These are phyloP conservation scores for Calonectria leucothoes DNA, from an alignment of 2,329 filamentous ascomycete genomes.

Conservation along the genomic window DNA sequence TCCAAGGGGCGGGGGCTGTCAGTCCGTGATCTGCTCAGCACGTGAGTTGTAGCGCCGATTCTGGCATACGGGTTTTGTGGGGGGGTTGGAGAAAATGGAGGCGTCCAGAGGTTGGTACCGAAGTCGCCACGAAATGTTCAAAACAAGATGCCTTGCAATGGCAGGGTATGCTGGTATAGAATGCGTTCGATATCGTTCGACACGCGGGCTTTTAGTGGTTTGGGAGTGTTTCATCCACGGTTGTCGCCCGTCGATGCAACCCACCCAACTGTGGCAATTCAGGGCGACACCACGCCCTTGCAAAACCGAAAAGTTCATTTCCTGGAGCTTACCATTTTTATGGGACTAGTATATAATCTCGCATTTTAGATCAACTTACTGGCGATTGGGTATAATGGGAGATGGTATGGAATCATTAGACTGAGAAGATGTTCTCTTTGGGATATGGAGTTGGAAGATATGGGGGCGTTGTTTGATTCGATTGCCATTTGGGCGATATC, in stretches of 20 bases:
- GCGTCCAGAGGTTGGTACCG: slow-evolving; percentile 19
- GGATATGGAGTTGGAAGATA: slow-evolving; percentile 30
- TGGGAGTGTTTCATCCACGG: slow-evolving; percentile 22
- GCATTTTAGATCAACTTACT: slow-evolving; percentile 6
- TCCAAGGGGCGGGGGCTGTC: slow-evolving; percentile 62
- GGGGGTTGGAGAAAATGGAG: slow-evolving; percentile 1
- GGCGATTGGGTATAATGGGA: neutral
- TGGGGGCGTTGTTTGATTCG: slow-evolving; percentile 27
- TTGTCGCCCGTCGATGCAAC: slow-evolving; percentile 1
- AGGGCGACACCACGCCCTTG: neutral
- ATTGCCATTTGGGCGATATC: slow-evolving; percentile 5
- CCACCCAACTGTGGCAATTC: neutral
- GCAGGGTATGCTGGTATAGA: neutral
- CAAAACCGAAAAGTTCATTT: neutral
- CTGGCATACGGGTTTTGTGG: neutral
- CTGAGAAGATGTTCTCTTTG: slow-evolving; percentile 19
- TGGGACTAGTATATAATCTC: neutral
- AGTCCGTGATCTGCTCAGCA: slow-evolving; percentile 65
- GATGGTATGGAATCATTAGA: slow-evolving; percentile 14
- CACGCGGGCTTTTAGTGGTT: slow-evolving; percentile 11
- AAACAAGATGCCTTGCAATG: slow-evolving; percentile 16
- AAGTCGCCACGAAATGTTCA: slow-evolving; percentile 1
- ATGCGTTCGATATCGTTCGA: slow-evolving; percentile 14
- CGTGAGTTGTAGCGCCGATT: slow-evolving; percentile 47
- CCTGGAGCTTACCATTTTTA: neutral